Percentiles rank a stretch among this genome's conserved stretches.
These are phyloP conservation scores for Sphaceloma murrayae DNA, from an alignment of 2,329 filamentous ascomycete genomes.

Conservation along the genomic window DNA sequence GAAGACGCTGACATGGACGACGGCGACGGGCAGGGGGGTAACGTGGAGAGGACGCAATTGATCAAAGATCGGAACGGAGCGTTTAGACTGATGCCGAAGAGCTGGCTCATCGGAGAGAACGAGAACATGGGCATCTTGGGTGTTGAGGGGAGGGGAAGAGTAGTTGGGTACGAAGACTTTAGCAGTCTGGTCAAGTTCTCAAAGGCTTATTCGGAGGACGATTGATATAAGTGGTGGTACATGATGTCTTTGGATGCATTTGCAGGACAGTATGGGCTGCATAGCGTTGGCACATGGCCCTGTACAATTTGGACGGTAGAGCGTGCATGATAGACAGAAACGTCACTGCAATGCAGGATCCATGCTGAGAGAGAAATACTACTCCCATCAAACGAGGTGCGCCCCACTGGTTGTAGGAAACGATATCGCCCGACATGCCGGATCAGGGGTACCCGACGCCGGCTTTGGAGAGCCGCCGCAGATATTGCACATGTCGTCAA, in stretches of 20 bases:
- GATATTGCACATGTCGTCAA: too few species aligned
- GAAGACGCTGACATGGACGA: background rate
- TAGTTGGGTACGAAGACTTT: constrained; percentile 28
- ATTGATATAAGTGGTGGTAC: constrained; percentile 17
- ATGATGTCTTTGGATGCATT: too few species aligned
- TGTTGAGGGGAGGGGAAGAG: constrained; percentile 22
- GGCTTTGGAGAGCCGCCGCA: constrained; percentile 14
- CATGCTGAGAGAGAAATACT: too few species aligned
- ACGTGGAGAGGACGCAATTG: constrained; percentile 25
- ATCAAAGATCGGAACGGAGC: constrained; percentile 23
- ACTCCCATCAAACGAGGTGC: too few species aligned
- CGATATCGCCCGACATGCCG: background rate
- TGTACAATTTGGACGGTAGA: too few species aligned
- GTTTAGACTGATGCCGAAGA: constrained; percentile 28
- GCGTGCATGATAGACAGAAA: too few species aligned
- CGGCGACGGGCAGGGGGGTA: constrained; percentile 29
- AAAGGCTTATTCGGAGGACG: constrained; percentile 25
- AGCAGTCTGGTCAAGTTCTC: constrained; percentile 29
- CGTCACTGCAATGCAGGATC: too few species aligned
- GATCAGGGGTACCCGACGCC: constrained; percentile 6
- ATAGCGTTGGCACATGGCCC: too few species aligned
- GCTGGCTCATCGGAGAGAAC: constrained; percentile 23
- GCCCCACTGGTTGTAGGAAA: too few species aligned
- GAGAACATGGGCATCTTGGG: constrained; percentile 17
- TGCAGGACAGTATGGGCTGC: too few species aligned